Base-by-base conservation (phyloP, 2,329 filamentous ascomycete genomes). In the Alternaria atra region DNA sequence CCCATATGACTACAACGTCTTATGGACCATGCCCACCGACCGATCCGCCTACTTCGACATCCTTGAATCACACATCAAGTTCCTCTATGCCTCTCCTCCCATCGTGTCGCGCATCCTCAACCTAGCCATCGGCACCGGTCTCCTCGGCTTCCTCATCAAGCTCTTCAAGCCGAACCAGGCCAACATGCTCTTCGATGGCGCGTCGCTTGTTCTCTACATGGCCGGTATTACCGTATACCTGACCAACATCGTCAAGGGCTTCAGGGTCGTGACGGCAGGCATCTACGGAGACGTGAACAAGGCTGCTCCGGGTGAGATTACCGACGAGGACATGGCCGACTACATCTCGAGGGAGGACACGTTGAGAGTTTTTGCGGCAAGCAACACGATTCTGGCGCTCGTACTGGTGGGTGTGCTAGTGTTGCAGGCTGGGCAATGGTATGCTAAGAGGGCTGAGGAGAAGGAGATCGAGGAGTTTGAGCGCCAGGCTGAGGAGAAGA, bases 381-480 rank as follows among this genome's bases (percentile, higher is more conserved):
- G 93, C 79, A 97, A 99, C 81, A 98, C 95, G 3, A 99, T 99
- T 76, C 81, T 98, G 58, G 95, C 94, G 35, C 86, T 99, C 44
- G 93, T 99, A 30, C 82, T 99, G 54, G 90, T 98, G 3, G 95
- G 95, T 5, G 92, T 99, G 9, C 79, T 99, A 67, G 92, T 97
- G 34, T 82, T 99, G 74, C 95, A 99, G 87, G 93, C 93, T 20
- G 95, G 95, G 10, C 93, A 98, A 85, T 98, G 94, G 95, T 99
- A 99, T 82, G 95, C 95, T 27, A 94, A 98, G 86, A 87, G 92
- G 76, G 96, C 96, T 82, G 94, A 98, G 80, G 85, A 86, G 73
- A 91, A 94, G 77, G 94, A 97, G 79, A 84, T 86, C 57, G 88
- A 87, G 74, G 86, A 88, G 76, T 84, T 90, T 65, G 86, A 89